Evolutionary conservation across 2,329 filamentous ascomycete genomes (phyloP), one percentile per base, ranked within the genome.

Genomic region (Beauveria scarabaeidicola): DNA sequence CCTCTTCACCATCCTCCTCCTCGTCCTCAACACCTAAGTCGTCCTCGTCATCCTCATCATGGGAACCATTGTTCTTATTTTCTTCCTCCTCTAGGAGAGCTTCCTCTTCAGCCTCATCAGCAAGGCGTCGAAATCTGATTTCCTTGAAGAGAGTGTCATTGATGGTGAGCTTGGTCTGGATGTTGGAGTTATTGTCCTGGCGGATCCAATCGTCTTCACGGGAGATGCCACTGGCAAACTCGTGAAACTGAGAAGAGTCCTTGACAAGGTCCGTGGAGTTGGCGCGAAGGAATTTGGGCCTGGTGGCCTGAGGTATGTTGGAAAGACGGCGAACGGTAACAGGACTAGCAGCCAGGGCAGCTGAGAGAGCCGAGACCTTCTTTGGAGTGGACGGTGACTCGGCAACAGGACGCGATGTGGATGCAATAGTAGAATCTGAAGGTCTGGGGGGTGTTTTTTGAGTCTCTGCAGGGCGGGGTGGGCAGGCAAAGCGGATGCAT

Each of bases 171-270:
- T 90, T 91, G 53, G 81, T 81, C 59, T 81, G 80, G 64, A 85
- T 78, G 36, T 83, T 81, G 8, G 81, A 79, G 38, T 83, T 78
- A 67, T 90, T 87, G 17, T 52, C 48, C 59, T 88, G 85, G 17
- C 78, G 78, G 32, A 95, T 90, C 94, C 94, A 99, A 67, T 96
- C 92, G 61, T 97, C 92, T 63, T 94, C 89, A 61, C 90, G 85
- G 44, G 88, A 80, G 61, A 86, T 81, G 53, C 90, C 91, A 69
- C 88, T 91, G 47, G 90, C 93, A 71, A 97, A 97, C 68, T 96
- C 93, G 70, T 97, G 90, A 69, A 97, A 97, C 52, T 77, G 84
- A 69, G 76, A 85, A 27, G 79, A 78, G 63, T 87, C 82, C 44
- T 76, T 77, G 41, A 75, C 74, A 47, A 84, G 68, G 53, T 84